Conservation (phyloP, 345 rosid species). For the Hevea brasiliensis region DNA sequence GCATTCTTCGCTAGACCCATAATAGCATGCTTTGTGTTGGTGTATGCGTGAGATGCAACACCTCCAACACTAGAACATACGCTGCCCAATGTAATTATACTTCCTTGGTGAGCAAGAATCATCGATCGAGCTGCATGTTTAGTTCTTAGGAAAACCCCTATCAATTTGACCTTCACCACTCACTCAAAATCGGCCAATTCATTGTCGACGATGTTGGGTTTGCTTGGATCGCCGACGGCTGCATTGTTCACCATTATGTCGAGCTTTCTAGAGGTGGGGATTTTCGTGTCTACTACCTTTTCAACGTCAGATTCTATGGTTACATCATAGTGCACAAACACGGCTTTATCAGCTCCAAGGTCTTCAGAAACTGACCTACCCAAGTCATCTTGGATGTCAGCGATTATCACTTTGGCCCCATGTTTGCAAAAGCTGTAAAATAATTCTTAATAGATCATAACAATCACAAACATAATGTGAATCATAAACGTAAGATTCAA, state of each 20-base stretch:
- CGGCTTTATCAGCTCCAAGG: neutral
- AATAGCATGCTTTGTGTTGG: conserved; percentile 2
- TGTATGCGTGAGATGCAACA: conserved; percentile 6
- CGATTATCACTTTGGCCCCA: conserved; percentile 2
- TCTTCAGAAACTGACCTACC: neutral
- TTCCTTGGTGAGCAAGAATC: conserved; percentile 27
- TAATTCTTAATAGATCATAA: too few relatives aligned
- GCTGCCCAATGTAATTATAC: conserved; percentile 17
- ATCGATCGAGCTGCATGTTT: conserved; percentile 38
- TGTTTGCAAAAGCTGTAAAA: too few relatives aligned
- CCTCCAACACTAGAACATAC: conserved; percentile 10
- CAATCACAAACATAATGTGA: too few relatives aligned
- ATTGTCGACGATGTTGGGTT: neutral
- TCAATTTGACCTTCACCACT: conserved; percentile 14
- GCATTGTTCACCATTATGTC: conserved; percentile 43
- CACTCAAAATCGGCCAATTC: conserved; percentile 20
- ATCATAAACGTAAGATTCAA: too few relatives aligned
- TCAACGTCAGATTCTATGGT: neutral
- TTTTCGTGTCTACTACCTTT: conserved; percentile 10
- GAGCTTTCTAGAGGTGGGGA: conserved; percentile 28
- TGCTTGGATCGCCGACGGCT: conserved; percentile 1
- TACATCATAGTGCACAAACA: conserved; percentile 14
- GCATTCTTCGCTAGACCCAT: conserved; percentile 14
- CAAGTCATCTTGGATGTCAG: conserved; percentile 5
- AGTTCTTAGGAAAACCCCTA: conserved; percentile 27